Conservation (phyloP, 2,329 filamentous ascomycete genomes). For the Aspergillus eucalypticola region DNA sequence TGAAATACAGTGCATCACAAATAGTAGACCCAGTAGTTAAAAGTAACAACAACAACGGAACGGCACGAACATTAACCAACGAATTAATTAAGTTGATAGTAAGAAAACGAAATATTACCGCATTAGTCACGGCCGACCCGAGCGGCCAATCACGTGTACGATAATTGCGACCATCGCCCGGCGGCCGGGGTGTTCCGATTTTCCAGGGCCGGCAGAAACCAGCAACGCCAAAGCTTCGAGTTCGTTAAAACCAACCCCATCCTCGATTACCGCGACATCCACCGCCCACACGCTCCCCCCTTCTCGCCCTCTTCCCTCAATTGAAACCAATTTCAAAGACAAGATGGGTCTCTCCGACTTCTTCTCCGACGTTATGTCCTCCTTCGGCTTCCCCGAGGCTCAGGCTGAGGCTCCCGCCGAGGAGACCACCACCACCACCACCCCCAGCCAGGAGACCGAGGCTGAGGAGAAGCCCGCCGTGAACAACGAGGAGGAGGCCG, state of each 20-base stretch:
- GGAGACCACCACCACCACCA: constrained; percentile 34
- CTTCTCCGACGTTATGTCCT: constrained; percentile 65
- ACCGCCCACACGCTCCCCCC: constrained; percentile 20
- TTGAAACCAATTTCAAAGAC: constrained; percentile 30
- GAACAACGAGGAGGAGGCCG: constrained; percentile 47
- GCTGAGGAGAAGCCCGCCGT: constrained; percentile 33
- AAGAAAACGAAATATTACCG: constrained; percentile 13
- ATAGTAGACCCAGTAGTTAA: neutral
- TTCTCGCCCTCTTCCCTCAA: constrained; percentile 28
- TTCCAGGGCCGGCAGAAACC: constrained; percentile 34
- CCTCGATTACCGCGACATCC: constrained; percentile 29
- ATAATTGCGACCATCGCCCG: constrained; percentile 39
- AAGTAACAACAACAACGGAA: neutral
- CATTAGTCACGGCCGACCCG: constrained; percentile 12
- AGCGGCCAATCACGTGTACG: constrained; percentile 42
- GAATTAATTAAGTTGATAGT: too few species aligned
- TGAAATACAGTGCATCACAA: neutral
- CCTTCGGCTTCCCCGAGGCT: constrained; percentile 61
- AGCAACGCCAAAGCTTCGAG: constrained; percentile 25
- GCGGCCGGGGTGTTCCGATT: constrained; percentile 45
- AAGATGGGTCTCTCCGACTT: constrained; percentile 66
- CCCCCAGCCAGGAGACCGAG: constrained; percentile 42
- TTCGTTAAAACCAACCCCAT: constrained; percentile 36
- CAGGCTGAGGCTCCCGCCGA: constrained; percentile 62
- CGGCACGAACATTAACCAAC: neutral